Evolutionary conservation across 1,284 basidiomycete species (phyloP).

Genomic region (Porodaedalea pini): DNA sequence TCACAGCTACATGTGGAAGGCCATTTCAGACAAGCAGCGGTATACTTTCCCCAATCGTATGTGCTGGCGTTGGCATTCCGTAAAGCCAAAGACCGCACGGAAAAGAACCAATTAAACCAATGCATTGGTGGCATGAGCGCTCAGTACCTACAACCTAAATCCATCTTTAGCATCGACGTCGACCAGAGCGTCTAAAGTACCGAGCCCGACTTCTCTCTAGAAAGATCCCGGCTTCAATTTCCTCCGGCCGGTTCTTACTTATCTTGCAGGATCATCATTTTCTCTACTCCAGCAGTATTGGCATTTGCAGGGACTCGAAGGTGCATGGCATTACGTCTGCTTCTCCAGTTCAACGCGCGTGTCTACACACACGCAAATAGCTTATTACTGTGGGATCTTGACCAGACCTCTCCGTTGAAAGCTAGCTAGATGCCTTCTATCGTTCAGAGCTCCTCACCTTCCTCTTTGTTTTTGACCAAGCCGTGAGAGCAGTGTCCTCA

Average conservation of each 20-base stretch:
- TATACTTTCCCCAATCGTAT: neutral
- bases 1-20: no score
- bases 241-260: conserved; percentile 1
- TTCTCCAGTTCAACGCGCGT: neutral
- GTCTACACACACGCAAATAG: neutral
- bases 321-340: neutral
- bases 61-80: neutral
- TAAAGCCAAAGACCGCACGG: no score
- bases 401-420: conserved; percentile 1
- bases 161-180: neutral
- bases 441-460: neutral
- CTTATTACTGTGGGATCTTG: conserved; percentile 3
- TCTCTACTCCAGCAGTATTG: neutral
- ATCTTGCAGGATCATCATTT: conserved; percentile 5
- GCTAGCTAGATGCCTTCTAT: neutral
- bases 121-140: neutral
- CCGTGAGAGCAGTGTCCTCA: neutral
- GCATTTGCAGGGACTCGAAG: neutral
- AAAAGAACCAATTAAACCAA: neutral
- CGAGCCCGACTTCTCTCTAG: neutral
- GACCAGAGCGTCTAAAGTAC: conserved; percentile 2
- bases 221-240: neutral
- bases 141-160: neutral
- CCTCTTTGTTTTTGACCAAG: neutral
- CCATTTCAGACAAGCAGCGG: no score